Percentiles rank a stretch among this genome's conserved stretches.
Conservation (phyloP, 2,329 filamentous ascomycete species). For the Thielaviopsis populi region DNA sequence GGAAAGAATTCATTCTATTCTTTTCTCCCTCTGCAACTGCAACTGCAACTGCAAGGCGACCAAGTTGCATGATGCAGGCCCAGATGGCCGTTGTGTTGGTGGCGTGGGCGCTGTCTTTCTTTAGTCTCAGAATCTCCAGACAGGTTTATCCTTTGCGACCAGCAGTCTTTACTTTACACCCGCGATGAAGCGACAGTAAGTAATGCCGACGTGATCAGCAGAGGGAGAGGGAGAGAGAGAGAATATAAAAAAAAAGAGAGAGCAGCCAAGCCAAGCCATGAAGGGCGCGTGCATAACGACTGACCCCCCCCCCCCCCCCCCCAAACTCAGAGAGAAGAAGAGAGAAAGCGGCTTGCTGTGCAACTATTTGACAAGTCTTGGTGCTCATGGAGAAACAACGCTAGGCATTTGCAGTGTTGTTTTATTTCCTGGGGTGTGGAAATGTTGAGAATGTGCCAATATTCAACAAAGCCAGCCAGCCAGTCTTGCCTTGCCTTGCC, state of each 20-base stretch:
- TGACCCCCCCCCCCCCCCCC: too few relatives aligned
- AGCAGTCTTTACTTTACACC: too few relatives aligned
- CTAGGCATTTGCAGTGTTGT: constrained; percentile 1
- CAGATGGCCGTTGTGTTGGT: neutral
- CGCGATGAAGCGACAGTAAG: too few relatives aligned
- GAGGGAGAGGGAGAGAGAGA: too few relatives aligned
- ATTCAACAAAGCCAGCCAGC: neutral
- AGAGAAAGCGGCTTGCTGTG: neutral
- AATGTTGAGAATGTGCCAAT: neutral
- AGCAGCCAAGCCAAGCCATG: too few relatives aligned
- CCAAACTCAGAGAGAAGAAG: neutral
- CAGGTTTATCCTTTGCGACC: too few relatives aligned
- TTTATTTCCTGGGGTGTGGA: neutral
- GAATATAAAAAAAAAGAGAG: too few relatives aligned
- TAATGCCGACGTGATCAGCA: too few relatives aligned
- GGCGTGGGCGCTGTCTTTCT: neutral
- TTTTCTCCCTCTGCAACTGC: neutral
- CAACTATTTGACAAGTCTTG: neutral
- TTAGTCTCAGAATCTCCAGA: too few relatives aligned
- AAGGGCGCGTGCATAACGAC: too few relatives aligned
- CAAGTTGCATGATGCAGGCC: neutral
- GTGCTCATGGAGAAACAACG: neutral
- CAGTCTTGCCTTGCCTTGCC: too few relatives aligned
- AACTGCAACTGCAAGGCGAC: neutral
- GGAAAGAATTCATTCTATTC: neutral